Base-by-base conservation (phyloP, 2,329 filamentous ascomycete genomes). In the Fusarium albidum region DNA sequence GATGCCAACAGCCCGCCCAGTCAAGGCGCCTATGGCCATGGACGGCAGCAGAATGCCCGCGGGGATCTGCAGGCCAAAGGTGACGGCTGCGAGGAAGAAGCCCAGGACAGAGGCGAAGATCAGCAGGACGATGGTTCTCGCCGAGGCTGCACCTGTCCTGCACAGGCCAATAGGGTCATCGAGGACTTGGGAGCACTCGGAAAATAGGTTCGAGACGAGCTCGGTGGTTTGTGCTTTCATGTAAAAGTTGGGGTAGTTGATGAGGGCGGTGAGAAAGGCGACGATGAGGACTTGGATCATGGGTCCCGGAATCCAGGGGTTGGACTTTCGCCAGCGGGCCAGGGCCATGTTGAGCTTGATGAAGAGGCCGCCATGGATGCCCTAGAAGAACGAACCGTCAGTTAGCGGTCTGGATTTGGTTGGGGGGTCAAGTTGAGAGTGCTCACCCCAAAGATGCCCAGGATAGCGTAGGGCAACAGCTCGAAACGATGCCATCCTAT, bases 161-260 rank as follows among this genome's bases (percentile, higher is more conserved):
- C 95, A 99, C 17, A 99, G 86, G 28, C 91, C 92, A 52, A 98
- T 90, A 49, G 88, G 89, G 75, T 99, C 95, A 64, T 96, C 91
- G 15, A 87, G 82, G 15, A 92, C 83, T 59, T 89, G 85, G 5
- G 87, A 87, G 73, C 95, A 99, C 75, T 99, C 94, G 9, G 92
- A 86, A 71, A 99, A 98, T 25, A 99, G 85, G 51, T 89, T 90
- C 57, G 93, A 93, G 13, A 98, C 93, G 3, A 99, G 85, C 71
- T 97, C 92, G 0, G 92, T 93, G 17, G 90, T 86, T 71, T 98
- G 94, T 4, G 92, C 90, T 63, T 95, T 89, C 89, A 98, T 96
- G 74, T 97, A 98, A 49, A 92, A 88, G 74, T 97, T 96, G 10
- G 95, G 95, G 67, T 92, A 99, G 77, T 96, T 97, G 73, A 98